phyloP scores from a whole-genome alignment of 192 early-diverging fungal species.

The Chytriomyces sp. region DNA sequence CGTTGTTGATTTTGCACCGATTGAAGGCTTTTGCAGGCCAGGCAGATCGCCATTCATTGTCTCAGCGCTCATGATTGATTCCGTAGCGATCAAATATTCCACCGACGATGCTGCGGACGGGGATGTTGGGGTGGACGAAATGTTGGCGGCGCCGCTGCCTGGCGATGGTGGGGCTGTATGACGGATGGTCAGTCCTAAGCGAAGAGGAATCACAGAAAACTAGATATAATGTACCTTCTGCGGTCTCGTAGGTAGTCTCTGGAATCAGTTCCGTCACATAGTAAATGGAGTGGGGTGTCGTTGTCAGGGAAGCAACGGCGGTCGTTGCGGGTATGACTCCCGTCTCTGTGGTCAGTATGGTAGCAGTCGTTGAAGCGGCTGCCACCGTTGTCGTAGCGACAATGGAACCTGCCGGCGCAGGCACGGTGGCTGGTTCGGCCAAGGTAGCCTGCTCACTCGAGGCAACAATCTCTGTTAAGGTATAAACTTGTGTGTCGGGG shows the following conservation, averaged over 20 bases:
- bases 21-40: too few species aligned
- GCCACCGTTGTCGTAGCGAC: neutral
- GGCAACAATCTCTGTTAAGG: conserved; percentile 9
- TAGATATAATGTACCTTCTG: neutral
- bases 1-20: too few species aligned
- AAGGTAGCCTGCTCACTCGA: too few species aligned
- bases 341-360: neutral
- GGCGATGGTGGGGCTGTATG: neutral
- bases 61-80: too few species aligned
- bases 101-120: neutral
- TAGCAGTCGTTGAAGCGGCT: neutral
- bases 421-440: neutral
- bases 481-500: too few species aligned
- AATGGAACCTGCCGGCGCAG: neutral
- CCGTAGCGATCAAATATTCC: too few species aligned
- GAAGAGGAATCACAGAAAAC: neutral
- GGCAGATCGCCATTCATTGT: too few species aligned
- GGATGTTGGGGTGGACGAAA: neutral
- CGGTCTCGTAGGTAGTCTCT: neutral
- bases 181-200: neutral
- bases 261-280: conserved; percentile 12
- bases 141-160: neutral
- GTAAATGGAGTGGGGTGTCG: neutral
- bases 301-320: neutral
- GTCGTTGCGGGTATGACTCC: neutral